Conservation (phyloP, 495 filamentous ascomycete species). For the Daldinia decipiens region DNA sequence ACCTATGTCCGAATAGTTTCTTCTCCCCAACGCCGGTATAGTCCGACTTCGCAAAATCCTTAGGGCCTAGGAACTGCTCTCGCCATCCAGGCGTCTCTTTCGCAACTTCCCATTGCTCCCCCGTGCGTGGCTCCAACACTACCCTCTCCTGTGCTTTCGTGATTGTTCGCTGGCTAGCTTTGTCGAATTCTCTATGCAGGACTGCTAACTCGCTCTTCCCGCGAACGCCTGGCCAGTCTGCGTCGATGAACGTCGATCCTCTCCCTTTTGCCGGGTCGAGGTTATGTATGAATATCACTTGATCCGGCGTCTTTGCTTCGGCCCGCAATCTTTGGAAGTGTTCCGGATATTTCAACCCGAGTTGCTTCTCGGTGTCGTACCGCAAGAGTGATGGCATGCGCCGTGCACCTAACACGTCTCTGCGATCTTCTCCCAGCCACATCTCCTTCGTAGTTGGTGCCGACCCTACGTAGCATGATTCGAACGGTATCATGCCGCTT, state of each 20-base stretch:
- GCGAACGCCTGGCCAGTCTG: slow-evolving; percentile 16
- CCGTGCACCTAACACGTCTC: slow-evolving; percentile 56
- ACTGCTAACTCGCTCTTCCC: slow-evolving; percentile 42
- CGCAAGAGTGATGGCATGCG: slow-evolving; percentile 54
- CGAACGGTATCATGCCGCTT: slow-evolving; percentile 57
- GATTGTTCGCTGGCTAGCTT: neutral
- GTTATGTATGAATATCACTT: slow-evolving; percentile 42
- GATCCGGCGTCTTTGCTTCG: slow-evolving; percentile 40
- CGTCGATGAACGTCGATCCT: slow-evolving; percentile 22
- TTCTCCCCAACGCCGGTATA: neutral
- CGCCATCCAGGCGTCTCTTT: slow-evolving; percentile 11
- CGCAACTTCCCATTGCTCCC: neutral
- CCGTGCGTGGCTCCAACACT: slow-evolving; percentile 39
- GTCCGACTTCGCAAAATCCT: neutral
- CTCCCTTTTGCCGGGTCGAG: neutral
- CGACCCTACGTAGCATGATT: slow-evolving; percentile 53
- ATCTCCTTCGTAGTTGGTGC: slow-evolving; percentile 51
- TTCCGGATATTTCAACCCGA: slow-evolving; percentile 20
- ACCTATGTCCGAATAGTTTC: neutral
- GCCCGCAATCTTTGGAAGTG: slow-evolving; percentile 28
- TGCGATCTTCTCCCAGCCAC: slow-evolving; percentile 56
- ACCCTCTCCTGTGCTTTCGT: neutral
- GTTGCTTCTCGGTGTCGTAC: slow-evolving; percentile 22
- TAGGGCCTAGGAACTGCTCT: neutral
- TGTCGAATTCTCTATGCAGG: neutral